Evolutionary conservation across 2,329 filamentous ascomycete genomes (phyloP), one percentile per base, ranked within the genome.

Genomic region (Trichoderma brevicompactum): DNA sequence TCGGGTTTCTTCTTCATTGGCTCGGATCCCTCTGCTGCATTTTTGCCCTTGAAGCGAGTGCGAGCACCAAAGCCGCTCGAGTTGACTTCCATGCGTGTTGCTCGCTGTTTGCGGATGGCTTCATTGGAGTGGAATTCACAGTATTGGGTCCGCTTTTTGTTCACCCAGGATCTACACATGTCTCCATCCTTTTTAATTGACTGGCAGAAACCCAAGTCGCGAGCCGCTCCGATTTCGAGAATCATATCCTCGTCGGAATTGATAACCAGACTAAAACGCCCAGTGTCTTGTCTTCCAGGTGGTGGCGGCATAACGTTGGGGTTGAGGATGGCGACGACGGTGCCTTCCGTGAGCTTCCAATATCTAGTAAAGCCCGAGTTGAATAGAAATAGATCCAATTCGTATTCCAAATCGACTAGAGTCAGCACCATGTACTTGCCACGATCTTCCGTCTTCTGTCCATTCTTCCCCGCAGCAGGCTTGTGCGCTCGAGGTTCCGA

Each of bases 351-450:
- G n/a, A 98, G 81, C 74, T 96, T 96, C 90, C 94, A 98, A 80
- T 95, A 99, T 63, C 91, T 88, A 15, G 92, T 89, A 72, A 98
- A 97, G 7, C 92, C 96, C 0, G 90, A 88, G 72, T 92, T 91
- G 78, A 99, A 99, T 13, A 99, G 85, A 72, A 93, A 98, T 48
- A 98, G 84, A 69, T 98, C 94, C 12, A 99, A 77, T 71, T 97
- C 92, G 87, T 89, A 97, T 72, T 92, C 90, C 10, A 99, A 81
- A 76, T 99, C 94, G 0, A 92, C 92, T 2, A 99, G 82, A 2
- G 87, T 92, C 68, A 99, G 81, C 1, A 94, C 90, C 91, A 99
- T 97, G 80, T 96, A 99, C 76, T 96, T 97, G 56, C 90, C 89
- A 19, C 84, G 82, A 62, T 89, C 84, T 9, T 85, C 82, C 50